Percentiles rank a stretch among this genome's conserved stretches.
These are phyloP conservation scores for Gymnopus androsaceus DNA, from an alignment of 1,284 basidiomycete species.

Conservation along the genomic window DNA sequence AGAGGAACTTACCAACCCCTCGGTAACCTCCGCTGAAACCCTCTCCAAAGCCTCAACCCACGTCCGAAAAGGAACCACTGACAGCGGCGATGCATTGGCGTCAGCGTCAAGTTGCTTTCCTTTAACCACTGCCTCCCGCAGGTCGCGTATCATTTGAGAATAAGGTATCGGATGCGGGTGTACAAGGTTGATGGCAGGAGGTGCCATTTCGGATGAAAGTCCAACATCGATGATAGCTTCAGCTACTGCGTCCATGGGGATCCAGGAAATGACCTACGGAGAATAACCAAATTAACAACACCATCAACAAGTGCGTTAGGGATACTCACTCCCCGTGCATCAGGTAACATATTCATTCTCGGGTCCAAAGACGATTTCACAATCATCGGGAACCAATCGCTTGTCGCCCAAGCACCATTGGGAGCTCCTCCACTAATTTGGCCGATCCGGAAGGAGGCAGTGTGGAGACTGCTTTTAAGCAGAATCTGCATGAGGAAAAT, in stretches of 20 bases:
- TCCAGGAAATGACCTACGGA: slow-evolving; percentile 33
- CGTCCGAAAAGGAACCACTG: slow-evolving; percentile 29
- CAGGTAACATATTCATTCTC: slow-evolving; percentile 23
- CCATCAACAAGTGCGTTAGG: neutral
- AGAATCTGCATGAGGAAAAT: neutral
- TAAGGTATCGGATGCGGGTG: slow-evolving; percentile 38
- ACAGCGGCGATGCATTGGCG: too few relatives aligned
- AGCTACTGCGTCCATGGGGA: slow-evolving; percentile 33
- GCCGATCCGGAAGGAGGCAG: slow-evolving; percentile 5
- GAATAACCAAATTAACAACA: neutral
- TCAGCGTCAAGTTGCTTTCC: slow-evolving; percentile 13
- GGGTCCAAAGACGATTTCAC: slow-evolving; percentile 19
- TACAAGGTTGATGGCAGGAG: slow-evolving; percentile 33
- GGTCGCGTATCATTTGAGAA: slow-evolving; percentile 26
- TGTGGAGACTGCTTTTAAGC: neutral
- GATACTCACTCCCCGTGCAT: neutral
- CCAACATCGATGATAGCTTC: slow-evolving; percentile 33
- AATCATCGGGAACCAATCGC: slow-evolving; percentile 10
- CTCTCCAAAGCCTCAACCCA: slow-evolving; percentile 33
- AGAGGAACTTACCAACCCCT: neutral
- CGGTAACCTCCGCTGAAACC: slow-evolving; percentile 11
- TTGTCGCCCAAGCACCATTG: slow-evolving; percentile 10
- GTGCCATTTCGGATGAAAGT: slow-evolving; percentile 17
- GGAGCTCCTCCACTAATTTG: slow-evolving; percentile 9
- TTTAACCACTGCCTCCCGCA: slow-evolving; percentile 26